Conservation (phyloP, 2,329 filamentous ascomycete genomes). For the Clonostachys rosea region DNA sequence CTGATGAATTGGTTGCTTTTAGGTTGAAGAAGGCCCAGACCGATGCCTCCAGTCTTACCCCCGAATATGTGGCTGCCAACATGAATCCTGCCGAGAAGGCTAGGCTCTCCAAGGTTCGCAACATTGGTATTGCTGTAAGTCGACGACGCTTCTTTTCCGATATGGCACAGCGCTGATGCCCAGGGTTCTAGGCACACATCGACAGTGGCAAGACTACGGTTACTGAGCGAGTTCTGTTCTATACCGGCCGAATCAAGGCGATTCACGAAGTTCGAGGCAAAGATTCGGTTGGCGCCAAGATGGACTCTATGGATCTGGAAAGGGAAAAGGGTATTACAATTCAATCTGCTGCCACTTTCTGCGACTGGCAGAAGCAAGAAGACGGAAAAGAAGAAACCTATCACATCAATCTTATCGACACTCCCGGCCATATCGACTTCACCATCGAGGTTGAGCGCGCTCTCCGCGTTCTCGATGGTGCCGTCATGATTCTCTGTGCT, state of each 20-base stretch:
- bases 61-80: constrained; percentile 67
- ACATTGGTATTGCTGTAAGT: constrained; percentile 92
- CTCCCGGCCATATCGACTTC: constrained; percentile 97
- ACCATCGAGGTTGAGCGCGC: constrained; percentile 98
- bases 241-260: constrained; percentile 92
- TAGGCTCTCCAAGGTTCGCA: constrained; percentile 77
- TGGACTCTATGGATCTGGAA: constrained; percentile 99
- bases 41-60: constrained; percentile 44
- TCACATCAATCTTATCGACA: constrained; percentile 98
- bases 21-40: constrained; percentile 50
- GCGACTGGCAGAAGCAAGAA: constrained; percentile 89
- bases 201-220: constrained; percentile 97
- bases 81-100: constrained; percentile 75
- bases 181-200: constrained; percentile 71
- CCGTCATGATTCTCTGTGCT: constrained; percentile 97
- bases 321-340: constrained; percentile 99
- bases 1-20: too few relatives aligned
- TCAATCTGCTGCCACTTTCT: constrained; percentile 95
- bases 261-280: constrained; percentile 97
- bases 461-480: constrained; percentile 88
- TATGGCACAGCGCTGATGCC: background rate
- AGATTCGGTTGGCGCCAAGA: constrained; percentile 94
- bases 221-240: constrained; percentile 95
- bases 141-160: background rate
- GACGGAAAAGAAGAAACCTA: constrained; percentile 84